Conservation (phyloP, 495 filamentous ascomycete genomes). For the Neurospora sp. region DNA sequence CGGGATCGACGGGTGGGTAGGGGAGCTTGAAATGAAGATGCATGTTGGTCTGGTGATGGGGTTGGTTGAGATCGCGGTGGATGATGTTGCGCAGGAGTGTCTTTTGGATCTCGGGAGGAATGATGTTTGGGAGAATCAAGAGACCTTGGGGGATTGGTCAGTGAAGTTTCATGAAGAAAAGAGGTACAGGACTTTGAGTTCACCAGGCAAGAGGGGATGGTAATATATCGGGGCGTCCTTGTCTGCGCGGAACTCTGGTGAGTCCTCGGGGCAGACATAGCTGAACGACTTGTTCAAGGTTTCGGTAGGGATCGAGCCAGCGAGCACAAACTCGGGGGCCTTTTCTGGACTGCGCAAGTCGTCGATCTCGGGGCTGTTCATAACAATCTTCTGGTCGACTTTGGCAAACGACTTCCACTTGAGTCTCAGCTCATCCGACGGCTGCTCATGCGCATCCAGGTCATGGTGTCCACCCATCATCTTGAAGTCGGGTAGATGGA, state of each 20-base stretch:
- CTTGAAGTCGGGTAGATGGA: background rate
- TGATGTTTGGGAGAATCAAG: conserved; percentile 58
- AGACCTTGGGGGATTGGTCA: conserved; percentile 44
- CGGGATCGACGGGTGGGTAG: conserved; percentile 40
- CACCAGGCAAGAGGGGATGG: conserved; percentile 31
- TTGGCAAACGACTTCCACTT: conserved; percentile 49
- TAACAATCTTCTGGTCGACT: conserved; percentile 30
- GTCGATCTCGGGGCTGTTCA: conserved; percentile 30
- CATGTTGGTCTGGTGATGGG: conserved; percentile 71
- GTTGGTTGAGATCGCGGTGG: conserved; percentile 69
- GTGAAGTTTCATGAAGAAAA: background rate
- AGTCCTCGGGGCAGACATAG: conserved; percentile 16
- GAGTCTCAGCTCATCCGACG: conserved; percentile 52
- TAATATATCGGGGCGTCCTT: conserved; percentile 26
- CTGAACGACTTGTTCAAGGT: conserved; percentile 28
- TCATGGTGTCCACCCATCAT: conserved; percentile 35
- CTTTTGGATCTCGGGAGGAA: conserved; percentile 59
- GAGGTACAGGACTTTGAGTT: background rate
- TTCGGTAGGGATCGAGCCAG: conserved; percentile 26
- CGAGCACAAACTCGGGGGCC: conserved; percentile 22
- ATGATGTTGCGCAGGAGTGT: conserved; percentile 57
- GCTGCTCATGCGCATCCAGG: conserved; percentile 59
- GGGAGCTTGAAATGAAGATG: conserved; percentile 72
- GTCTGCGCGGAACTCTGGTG: conserved; percentile 9
- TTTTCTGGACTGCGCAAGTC: conserved; percentile 26